Conservation (phyloP, 2,329 filamentous ascomycete species). For the Microdochium bolleyi region DNA sequence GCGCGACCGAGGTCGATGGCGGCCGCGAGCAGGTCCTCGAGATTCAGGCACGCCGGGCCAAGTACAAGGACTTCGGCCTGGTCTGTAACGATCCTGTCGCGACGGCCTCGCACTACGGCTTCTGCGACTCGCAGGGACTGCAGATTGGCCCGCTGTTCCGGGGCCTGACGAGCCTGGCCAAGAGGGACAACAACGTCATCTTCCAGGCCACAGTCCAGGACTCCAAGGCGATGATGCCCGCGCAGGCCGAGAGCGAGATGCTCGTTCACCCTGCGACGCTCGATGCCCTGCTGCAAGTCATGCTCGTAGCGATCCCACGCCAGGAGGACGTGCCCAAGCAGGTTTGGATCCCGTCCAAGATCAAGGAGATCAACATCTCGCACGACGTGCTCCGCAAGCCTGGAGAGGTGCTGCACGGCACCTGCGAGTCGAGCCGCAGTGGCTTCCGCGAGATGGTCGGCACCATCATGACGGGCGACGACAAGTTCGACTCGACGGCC, state of each 20-base stretch:
- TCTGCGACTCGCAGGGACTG: background rate
- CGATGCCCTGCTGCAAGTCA: conserved; percentile 46
- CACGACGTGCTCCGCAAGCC: background rate
- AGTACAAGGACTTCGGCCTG: conserved; percentile 3
- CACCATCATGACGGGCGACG: background rate
- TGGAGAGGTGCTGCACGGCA: background rate
- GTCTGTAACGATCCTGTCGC: conserved; percentile 1
- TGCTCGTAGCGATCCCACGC: conserved; percentile 24
- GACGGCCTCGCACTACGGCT: background rate
- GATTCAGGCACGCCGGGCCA: background rate
- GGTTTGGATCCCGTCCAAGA: background rate
- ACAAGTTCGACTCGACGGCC: background rate
- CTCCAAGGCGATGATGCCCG: conserved; percentile 44
- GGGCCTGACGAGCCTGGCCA: background rate
- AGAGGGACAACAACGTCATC: background rate
- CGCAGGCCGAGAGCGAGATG: conserved; percentile 43
- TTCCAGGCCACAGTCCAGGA: background rate
- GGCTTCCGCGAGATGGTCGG: background rate
- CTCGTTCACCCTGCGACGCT: conserved; percentile 50
- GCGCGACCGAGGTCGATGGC: background rate
- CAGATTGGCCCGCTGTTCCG: background rate
- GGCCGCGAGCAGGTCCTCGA: conserved; percentile 1
- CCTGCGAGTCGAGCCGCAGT: background rate
- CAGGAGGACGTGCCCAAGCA: background rate
- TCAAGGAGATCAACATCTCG: background rate